Base-by-base conservation (phyloP, 352 stramenopile species). In the Peronospora belbahrii region DNA sequence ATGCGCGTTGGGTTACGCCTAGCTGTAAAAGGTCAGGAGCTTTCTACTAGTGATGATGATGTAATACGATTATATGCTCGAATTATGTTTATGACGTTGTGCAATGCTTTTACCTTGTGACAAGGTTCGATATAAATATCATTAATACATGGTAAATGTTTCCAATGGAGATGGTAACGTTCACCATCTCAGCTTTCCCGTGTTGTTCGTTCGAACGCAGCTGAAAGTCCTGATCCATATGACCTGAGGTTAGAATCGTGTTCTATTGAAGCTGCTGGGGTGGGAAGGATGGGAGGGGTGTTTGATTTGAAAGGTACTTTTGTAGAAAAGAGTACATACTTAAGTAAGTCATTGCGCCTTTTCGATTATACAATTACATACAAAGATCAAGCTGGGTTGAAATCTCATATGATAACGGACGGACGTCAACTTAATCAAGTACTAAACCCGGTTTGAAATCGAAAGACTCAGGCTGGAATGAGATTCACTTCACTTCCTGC, bases 161-260 rank as follows among this genome's bases (percentile, higher is more conserved):
- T 28, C 8, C 24, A 58, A 23, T 36, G 28, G 22, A 9, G 34
- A 40, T 18, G 20, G 24, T 28, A 1, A 8, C 6, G 7, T 22
- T 17, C 40, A 41, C 44, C 46, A 45, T 42, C 37, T 24, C 35
- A 17, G n/a, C n/a, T 14, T 38, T 14, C 14, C n/a, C 52, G 39
- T 44, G 20, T 55, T 59, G 38, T 64, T 55, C 56, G 38, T 64
- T 64, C 49, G 15, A 54, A 22, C 13, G 42, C 56, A 62, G 54
- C 48, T 62, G 54, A 36, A 10, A 40, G 22, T 2, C 23, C 20
- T 18, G 30, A 15, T 23, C n/a, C n/a, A n/a, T n/a, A n/a, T n/a
- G n/a, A n/a, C n/a, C n/a, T 33, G 13, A 14, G 46, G 41, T 35
- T 58, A 34, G 22, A 37, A 52, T n/a, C n/a, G n/a, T 36, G 23